Evolutionary conservation across 805 yeast species (phyloP), one percentile per base, ranked within the genome.

Genomic region (Zygoascus biomembranicola): DNA sequence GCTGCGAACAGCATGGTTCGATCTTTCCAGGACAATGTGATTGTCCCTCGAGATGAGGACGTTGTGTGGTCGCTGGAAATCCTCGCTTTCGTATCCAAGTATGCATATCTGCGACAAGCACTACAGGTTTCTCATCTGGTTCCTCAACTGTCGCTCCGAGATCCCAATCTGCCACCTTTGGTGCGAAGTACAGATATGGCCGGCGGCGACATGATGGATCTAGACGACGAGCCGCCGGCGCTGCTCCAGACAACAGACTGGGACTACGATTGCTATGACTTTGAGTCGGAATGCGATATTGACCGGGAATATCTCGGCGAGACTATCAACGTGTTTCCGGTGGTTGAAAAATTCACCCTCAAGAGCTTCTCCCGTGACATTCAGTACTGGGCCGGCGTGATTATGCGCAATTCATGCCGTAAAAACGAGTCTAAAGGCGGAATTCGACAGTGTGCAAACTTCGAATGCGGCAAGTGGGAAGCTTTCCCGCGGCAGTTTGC

Each of bases 321-420:
- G 41, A 50, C 58, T 2, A 54, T 72, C 31, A 89, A 92, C 66
- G 71, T 92, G 28, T 92, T 94, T 71, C 96, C 96, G 9, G 70
- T 92, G 59, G 97, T 92, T 41, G 99, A 92, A 68, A 83, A 87
- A 67, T 92, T 88, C 66, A 92, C 98, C 0, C 78, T 80, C 18
- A 76, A 77, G 52, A 74, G 78, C 51, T 80, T 85, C 59, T 81
- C 88, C 2, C 79, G 84, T 44, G 97, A 90, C 60, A 81, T 90
- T 75, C 84, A 86, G 60, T 90, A 90, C 69, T 92, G 99, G 99
- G 88, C 97, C 2, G 94, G 96, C 2, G 96, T 92, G n/a, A 89
- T 90, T 42, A 94, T 94, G 90, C 77, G 98, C 52, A 94, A 94
- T 68, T 90, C 96, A 0, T 92, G 97, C 66, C 79, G 97, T 54